A percentile compares a stretch with the other conserved stretches of the same genome.
These are phyloP conservation scores for Beta lomatogona DNA, from an alignment of 179 eudicot genomes.

Conservation along the genomic window DNA sequence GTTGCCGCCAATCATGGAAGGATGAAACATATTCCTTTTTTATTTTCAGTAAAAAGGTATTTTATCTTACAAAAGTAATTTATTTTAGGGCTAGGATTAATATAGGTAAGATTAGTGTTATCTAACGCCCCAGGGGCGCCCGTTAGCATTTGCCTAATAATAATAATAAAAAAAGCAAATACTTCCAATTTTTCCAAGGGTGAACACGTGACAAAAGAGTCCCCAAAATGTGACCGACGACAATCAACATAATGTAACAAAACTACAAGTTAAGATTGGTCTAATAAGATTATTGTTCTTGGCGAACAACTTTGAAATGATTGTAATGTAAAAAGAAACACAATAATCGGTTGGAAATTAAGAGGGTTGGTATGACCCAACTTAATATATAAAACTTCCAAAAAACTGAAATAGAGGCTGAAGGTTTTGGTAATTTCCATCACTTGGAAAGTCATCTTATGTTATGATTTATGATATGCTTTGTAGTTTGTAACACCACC, in stretches of 20 bases:
- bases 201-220: background rate
- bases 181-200: too few species aligned
- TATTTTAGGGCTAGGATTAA: too few species aligned
- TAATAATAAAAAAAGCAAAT: too few species aligned
- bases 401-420: background rate
- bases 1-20: too few species aligned
- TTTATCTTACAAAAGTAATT: too few species aligned
- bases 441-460: background rate
- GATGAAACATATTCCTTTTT: too few species aligned
- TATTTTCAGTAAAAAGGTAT: too few species aligned
- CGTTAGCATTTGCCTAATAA: too few species aligned
- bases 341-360: background rate
- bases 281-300: background rate
- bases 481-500: background rate
- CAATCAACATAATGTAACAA: background rate
- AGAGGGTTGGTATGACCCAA: background rate
- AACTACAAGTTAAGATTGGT: background rate
- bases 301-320: conserved; percentile 5
- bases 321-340: background rate
- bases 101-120: too few species aligned
- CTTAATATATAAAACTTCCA: background rate
- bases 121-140: too few species aligned
- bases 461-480: too few species aligned
- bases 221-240: background rate
- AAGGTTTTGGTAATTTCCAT: conserved; percentile 1